Base-by-base conservation (phyloP, 805 yeast genomes). In the Metschnikowia colocasiae region DNA sequence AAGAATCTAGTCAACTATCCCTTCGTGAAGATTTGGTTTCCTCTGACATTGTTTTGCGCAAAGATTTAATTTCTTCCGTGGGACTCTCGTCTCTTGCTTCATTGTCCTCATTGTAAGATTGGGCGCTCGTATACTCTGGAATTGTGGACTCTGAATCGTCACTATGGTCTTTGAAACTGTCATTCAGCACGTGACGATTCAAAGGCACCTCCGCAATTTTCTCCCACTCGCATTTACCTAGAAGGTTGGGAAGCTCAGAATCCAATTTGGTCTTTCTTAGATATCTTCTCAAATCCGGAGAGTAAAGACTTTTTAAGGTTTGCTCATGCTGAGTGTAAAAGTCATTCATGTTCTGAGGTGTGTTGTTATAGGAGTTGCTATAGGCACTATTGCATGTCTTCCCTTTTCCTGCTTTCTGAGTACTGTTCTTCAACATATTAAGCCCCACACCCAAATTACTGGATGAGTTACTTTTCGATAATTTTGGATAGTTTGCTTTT, bases 401-500 rank as follows among this genome's bases (percentile, higher is more conserved):
- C 4, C 18, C 47, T 26, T 15, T 30, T 45, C 16, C 40, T 13
- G 13, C 37, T 22, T 29, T 39, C 4, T 18, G 42, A 2, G 31
- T n/a, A 58, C 31, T 57, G 16, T 68, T 73, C 48, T 71, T 71
- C 32, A 71, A 54, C 27, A 73, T 47, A 49, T 68, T 70, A 47
- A 72, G 60, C 0, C 75, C 75, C 46, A 71, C 61, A 40, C 57
- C 66, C 1, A 75, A 70, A 52, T 59, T 68, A n/a, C 60, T 55
- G n/a, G 61, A 47, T 5, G 71, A 61, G 40, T 55, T 61, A 12
- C 57, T 49, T 2, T 53, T 55, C 8, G 71, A 63, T 10, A 58
- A 36, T 19, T 58, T 59, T 0, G 77, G 77, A 36, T 69, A 58
- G 40, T 67, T 66, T 1, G 75, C 64, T 30, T 64, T 64, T 36